Evolutionary conservation across 2,329 filamentous ascomycete species (phyloP), one percentile per base, ranked within the genome.

Genomic region (Penicillium sp.): DNA sequence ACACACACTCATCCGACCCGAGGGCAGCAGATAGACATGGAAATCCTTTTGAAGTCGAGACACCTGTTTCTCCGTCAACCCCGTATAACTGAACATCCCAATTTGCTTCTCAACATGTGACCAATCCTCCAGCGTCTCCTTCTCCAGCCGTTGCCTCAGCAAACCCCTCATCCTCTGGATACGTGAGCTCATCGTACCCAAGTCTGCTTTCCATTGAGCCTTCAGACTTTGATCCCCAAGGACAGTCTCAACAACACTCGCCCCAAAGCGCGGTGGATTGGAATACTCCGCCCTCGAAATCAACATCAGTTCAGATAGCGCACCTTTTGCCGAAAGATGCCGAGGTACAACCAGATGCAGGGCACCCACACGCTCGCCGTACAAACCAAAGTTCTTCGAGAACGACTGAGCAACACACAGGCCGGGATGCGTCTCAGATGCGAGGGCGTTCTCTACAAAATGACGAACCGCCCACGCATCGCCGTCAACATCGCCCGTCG

Each of bases 401-500:
- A 49, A 49, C 2, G 45, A 49, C 31, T 49, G 45, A 2, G 31
- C 45, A 70, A 96, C n/a, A 39, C 36, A 39, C 4, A 39, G 36
- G 3, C 36, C 36, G 3, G 36, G n/a, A 19, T 39, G n/a, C 4
- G n/a, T 19, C 36, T 19, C n/a, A 2, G 36, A 38, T 19, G 36
- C 9, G 9, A 39, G n/a, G n/a, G 19, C n/a, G 6, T 10, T 12
- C 8, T 19, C 36, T 12, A 19, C n/a, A 10, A 39, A 96, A 81
- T 94, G 87, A 63, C 90, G 88, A 61, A 96, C 85, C 13, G 92
- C 89, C 79, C 86, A 90, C 60, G 89, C 90, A 73, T 96, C 93
- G 48, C 84, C 83, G 65, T 84, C 83, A 27, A 94, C 83, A 33
- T 33, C 12, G 5, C 31, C 31, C 12, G 31, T 33, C 5, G 91